phyloP scores from a whole-genome alignment of 352 stramenopile species.

The Aphanomyces stellatus region DNA sequence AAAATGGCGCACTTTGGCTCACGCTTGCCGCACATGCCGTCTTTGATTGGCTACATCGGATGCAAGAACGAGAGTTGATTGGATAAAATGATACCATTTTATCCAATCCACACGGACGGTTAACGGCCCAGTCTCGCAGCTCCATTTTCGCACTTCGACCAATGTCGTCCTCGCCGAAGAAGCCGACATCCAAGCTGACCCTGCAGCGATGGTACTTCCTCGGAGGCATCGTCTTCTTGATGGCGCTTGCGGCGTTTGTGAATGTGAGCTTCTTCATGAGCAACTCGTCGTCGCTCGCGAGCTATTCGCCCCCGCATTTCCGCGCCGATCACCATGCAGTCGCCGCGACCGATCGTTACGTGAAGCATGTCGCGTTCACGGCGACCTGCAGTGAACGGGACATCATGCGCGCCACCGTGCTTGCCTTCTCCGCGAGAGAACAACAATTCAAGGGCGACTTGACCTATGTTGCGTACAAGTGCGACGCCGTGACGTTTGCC shows the following conservation, averaged over 20 bases:
- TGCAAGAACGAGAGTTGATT: background rate
- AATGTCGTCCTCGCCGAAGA: background rate
- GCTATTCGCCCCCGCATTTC: background rate
- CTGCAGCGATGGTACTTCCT: slow-evolving; percentile 15
- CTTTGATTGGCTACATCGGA: background rate
- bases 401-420: slow-evolving; percentile 55
- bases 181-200: background rate
- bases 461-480: slow-evolving; percentile 70
- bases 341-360: background rate
- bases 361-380: slow-evolving; percentile 47
- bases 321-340: background rate
- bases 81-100: background rate
- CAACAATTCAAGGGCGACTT: slow-evolving; percentile 47
- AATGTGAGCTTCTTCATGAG: slow-evolving; percentile 18
- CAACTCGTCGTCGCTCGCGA: background rate
- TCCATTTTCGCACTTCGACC: background rate
- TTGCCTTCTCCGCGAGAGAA: slow-evolving; percentile 53
- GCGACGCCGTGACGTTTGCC: slow-evolving; percentile 16
- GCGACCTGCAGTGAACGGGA: slow-evolving; percentile 56
- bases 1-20: too few species aligned
- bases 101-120: too few species aligned
- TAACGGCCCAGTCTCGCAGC: too few species aligned
- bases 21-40: too few species aligned
- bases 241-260: slow-evolving; percentile 8
- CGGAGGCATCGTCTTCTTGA: slow-evolving; percentile 1